Base-by-base conservation (phyloP, 2,329 filamentous ascomycete genomes). In the Neobulgaria alba region DNA sequence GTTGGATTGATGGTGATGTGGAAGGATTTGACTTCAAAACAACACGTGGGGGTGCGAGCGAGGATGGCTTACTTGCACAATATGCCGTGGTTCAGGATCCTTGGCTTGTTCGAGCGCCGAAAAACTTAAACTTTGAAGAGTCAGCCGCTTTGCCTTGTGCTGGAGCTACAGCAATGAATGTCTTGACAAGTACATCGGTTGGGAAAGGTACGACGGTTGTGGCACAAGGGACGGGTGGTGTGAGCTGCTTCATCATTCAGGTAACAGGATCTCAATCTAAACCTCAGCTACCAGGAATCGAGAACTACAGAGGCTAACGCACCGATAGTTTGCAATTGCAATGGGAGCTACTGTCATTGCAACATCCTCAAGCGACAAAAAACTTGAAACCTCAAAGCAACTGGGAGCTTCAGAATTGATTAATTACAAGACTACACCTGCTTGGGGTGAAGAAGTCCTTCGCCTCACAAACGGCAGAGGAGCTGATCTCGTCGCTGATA, bases 401-500 rank as follows among this genome's bases (percentile, higher is more conserved):
- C 38, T 50, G 3, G 47, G 47, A 30, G 47, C 47, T 17, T 23
- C 36, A 4, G 39, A 50, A 12, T 10, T 47, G 5, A 51, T 52
- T 35, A 51, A 52, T 29, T 52, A 49, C 30, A 72, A 68, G 42
- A 66, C 58, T 0, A 67, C 66, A 7, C 60, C 70, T 0, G 67
- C 74, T 36, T 84, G 79, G 79, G 74, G 78, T n/a, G 59, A 65
- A 2, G 67, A 68, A 19, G 77, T 77, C 8, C 56, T 69, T 8
- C 71, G 68, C 0, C 65, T 72, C 0, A 68, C 65, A 0, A 58
- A 63, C 1, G 65, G 65, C 2, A 53, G 51, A 2, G 81, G 81
- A 10, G 72, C 81, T 5, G 71, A 83, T 51, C 67, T 79, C 45
- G 63, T 85, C 29, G 54, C 82, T 29, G 81, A 85, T 51, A 72